phyloP scores from a whole-genome alignment of 331 rosid genomes.

The Erythrophleum ivorense region DNA sequence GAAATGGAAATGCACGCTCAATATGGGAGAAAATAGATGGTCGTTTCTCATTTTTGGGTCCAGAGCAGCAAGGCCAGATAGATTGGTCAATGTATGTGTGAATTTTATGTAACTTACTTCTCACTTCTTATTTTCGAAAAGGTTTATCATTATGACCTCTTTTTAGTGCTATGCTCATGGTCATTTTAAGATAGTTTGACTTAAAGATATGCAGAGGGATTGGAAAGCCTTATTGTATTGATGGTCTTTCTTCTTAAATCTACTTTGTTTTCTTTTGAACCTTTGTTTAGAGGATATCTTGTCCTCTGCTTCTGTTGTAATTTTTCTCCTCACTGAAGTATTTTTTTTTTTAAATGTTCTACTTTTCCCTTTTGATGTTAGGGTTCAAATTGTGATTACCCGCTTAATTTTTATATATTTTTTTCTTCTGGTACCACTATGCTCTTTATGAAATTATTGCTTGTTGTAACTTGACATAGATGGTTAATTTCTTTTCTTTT shows the following conservation, averaged over 20 bases:
- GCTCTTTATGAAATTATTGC: conserved; percentile 22
- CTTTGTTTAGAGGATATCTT: not conserved
- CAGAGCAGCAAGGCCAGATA: conserved; percentile 54
- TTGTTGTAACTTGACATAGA: conserved; percentile 30
- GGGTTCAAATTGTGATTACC: conserved; percentile 22
- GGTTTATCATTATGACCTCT: not conserved
- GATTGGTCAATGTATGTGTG: conserved; percentile 90
- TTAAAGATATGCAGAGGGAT: not conserved
- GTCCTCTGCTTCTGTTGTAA: conserved; percentile 2
- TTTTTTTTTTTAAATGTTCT: not conserved
- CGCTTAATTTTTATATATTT: conserved; percentile 21
- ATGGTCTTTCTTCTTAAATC: not conserved
- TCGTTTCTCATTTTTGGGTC: conserved; percentile 60
- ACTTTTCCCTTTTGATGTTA: conserved; percentile 24
- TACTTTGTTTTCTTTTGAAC: not conserved
- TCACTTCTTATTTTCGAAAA: not conserved
- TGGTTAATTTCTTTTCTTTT: conserved; percentile 12
- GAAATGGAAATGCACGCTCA: conserved; percentile 63
- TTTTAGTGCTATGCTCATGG: not conserved
- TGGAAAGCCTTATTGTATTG: not conserved
- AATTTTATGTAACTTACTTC: conserved; percentile 31
- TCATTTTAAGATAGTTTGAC: not conserved
- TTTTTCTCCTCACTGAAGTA: not conserved
- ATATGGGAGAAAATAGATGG: conserved; percentile 79
- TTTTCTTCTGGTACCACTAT: conserved; percentile 1